A percentile compares a stretch with the other conserved stretches of the same genome.
Conservation (phyloP, 2,329 filamentous ascomycete genomes). For the Scedosporium aurantiacum region DNA sequence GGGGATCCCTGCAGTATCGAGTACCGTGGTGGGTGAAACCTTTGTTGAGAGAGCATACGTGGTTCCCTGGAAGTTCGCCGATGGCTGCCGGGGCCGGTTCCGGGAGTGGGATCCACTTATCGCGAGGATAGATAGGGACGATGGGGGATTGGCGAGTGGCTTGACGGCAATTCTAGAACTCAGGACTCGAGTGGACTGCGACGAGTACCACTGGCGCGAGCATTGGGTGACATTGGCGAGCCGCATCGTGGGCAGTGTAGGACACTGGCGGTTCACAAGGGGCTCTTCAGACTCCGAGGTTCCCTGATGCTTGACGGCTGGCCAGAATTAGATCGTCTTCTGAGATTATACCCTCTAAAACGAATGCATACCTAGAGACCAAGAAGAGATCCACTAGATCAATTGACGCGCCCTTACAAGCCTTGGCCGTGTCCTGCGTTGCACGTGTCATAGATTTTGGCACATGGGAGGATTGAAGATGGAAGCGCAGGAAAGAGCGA, state of each 20-base stretch:
- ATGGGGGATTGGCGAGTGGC: not conserved
- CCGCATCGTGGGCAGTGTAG: not conserved
- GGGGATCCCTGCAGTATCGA: not conserved
- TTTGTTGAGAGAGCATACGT: not conserved
- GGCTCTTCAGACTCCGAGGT: not conserved
- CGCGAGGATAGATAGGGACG: not conserved
- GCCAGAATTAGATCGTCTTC: not conserved
- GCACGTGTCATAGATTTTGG: not conserved
- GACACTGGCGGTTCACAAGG: not conserved
- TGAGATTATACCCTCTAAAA: not conserved
- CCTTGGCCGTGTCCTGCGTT: not conserved
- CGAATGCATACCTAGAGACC: not conserved
- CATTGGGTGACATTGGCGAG: not conserved
- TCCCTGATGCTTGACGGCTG: not conserved
- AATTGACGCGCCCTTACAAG: not conserved
- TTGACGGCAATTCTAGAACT: not conserved
- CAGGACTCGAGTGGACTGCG: not conserved
- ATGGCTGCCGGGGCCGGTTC: not conserved
- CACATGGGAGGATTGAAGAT: not conserved
- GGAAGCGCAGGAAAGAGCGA: not conserved
- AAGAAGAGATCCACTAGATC: not conserved
- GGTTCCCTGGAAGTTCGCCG: constrained; percentile 1
- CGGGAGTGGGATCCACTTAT: not conserved
- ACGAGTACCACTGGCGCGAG: not conserved
- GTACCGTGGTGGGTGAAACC: not conserved